phyloP scores from a whole-genome alignment of 257 asterid species.

The Plantago ovata region DNA sequence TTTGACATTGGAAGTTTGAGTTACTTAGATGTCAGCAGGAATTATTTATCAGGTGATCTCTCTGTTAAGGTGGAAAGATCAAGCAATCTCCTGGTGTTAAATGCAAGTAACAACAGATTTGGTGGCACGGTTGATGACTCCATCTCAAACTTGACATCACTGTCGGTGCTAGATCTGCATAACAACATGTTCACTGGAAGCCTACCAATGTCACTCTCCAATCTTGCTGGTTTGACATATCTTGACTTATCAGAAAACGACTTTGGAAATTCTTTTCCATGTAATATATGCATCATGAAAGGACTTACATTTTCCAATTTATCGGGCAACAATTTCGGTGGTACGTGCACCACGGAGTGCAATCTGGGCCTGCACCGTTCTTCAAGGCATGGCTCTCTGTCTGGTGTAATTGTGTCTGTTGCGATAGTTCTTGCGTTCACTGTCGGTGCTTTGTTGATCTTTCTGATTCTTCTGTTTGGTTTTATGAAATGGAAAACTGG shows the following conservation, averaged over 20 bases:
- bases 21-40: constrained; percentile 60
- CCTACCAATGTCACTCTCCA: constrained; percentile 52
- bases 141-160: constrained; percentile 45
- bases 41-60: constrained; percentile 49
- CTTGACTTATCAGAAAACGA: constrained; percentile 72
- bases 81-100: constrained; percentile 51
- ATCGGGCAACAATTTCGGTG: constrained; percentile 55
- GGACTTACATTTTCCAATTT: constrained; percentile 60
- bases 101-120: constrained; percentile 58
- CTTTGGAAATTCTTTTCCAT: constrained; percentile 52
- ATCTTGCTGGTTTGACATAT: constrained; percentile 55
- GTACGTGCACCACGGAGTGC: constrained; percentile 42
- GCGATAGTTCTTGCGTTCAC: constrained; percentile 28
- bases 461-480: constrained; percentile 32
- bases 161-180: constrained; percentile 64
- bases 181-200: constrained; percentile 48
- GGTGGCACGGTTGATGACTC: constrained; percentile 44
- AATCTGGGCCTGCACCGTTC: constrained; percentile 20
- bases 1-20: constrained; percentile 45
- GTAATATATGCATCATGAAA: constrained; percentile 53
- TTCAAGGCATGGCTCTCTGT: constrained; percentile 8
- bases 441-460: constrained; percentile 27
- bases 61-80: constrained; percentile 17
- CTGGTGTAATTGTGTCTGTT: constrained; percentile 20
- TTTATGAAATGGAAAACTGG: constrained; percentile 35